These are phyloP conservation scores for Colletotrichum acutatum DNA, from an alignment of 2,329 filamentous ascomycete species.

Conservation along the genomic window DNA sequence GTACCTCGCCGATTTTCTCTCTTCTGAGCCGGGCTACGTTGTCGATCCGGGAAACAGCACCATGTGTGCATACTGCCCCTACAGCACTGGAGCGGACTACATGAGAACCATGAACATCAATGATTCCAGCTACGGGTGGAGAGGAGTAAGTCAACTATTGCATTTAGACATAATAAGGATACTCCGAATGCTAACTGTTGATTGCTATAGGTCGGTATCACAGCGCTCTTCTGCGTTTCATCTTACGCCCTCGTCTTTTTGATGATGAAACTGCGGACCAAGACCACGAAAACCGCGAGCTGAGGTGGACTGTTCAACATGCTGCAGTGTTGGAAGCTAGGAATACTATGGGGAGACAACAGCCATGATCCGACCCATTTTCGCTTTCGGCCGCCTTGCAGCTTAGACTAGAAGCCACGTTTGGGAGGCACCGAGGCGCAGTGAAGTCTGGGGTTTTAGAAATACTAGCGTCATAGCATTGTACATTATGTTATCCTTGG, in stretches of 20 bases:
- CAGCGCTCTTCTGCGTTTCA: conserved; percentile 51
- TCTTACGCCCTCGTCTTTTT: conserved; percentile 55
- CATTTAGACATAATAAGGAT: neutral
- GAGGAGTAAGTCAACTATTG: conserved; percentile 31
- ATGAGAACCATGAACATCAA: conserved; percentile 37
- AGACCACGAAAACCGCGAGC: conserved; percentile 52
- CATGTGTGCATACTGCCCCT: conserved; percentile 33
- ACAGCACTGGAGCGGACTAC: conserved; percentile 37
- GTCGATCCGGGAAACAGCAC: conserved; percentile 11
- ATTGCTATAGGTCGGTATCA: conserved; percentile 43
- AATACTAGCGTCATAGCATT: too few species aligned
- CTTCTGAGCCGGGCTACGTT: neutral
- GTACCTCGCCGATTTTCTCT: conserved; percentile 3
- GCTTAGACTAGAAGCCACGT: too few species aligned
- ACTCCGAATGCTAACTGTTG: neutral
- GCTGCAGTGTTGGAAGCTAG: neutral
- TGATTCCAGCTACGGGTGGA: conserved; percentile 35
- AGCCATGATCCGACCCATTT: too few species aligned
- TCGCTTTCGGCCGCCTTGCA: too few species aligned
- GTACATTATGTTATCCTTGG: too few species aligned
- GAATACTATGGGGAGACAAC: too few species aligned
- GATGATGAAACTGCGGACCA: conserved; percentile 60
- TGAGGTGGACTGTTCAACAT: neutral
- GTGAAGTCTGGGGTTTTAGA: too few species aligned
- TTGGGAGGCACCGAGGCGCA: too few species aligned